Evolutionary conservation across 73 alveolate genomes (phyloP).

Genomic region (Effrenium voratum): DNA sequence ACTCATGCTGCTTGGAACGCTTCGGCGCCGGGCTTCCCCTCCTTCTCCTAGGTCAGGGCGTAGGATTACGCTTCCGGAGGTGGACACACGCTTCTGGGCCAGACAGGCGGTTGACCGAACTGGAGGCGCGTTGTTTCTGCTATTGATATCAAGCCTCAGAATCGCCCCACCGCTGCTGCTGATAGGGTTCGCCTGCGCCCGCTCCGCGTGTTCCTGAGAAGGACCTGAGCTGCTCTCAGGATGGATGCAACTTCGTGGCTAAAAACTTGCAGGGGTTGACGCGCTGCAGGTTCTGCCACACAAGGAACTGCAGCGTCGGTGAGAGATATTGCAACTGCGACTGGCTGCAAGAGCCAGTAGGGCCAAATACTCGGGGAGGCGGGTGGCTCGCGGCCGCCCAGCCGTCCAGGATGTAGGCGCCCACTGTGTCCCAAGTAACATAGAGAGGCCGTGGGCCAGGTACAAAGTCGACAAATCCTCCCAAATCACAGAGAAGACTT

Average conservation of each 20-base stretch:
- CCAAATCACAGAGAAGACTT: too few relatives aligned
- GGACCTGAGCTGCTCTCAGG: background rate
- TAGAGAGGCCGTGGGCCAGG: too few relatives aligned
- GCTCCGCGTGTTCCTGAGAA: background rate
- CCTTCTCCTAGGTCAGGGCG: background rate
- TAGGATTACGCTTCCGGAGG: background rate
- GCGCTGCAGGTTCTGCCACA: too few relatives aligned
- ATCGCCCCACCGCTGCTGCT: background rate
- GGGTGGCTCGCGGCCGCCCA: too few relatives aligned
- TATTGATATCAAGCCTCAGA: background rate
- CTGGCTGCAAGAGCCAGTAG: too few relatives aligned
- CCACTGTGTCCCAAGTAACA: too few relatives aligned
- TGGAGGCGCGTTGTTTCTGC: background rate
- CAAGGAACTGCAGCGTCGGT: too few relatives aligned
- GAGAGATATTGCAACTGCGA: too few relatives aligned
- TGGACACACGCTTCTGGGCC: conserved; percentile 21
- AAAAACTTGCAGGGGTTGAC: background rate
- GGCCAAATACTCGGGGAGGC: too few relatives aligned
- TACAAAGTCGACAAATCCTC: too few relatives aligned
- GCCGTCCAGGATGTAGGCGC: too few relatives aligned
- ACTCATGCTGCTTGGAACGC: background rate
- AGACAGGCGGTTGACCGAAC: background rate
- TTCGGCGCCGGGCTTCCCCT: background rate
- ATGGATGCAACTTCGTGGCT: background rate
- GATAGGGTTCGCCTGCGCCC: conserved; percentile 4